Conservation (phyloP, 2,329 filamentous ascomycete genomes). For the Aplosporella prunicola region DNA sequence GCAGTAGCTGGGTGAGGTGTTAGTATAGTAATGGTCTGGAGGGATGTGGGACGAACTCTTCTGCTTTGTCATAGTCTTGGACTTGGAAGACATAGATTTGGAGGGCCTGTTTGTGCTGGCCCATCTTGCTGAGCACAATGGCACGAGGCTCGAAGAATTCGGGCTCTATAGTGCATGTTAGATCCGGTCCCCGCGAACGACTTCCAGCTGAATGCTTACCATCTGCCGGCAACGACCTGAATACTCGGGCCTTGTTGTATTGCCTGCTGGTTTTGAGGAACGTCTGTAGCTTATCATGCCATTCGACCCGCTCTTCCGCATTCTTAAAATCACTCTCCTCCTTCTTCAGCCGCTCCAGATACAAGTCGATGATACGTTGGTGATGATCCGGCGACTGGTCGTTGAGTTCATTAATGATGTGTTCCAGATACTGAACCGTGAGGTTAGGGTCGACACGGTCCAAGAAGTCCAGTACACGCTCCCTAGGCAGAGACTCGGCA, state of each 20-base stretch:
- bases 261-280: constrained; percentile 69
- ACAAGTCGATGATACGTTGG: constrained; percentile 68
- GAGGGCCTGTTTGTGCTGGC: constrained; percentile 88
- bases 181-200: constrained; percentile 9
- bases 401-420: constrained; percentile 78
- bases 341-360: constrained; percentile 44
- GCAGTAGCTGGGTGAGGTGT: constrained; percentile 55
- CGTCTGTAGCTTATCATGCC: constrained; percentile 57
- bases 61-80: constrained; percentile 75
- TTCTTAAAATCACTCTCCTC: constrained; percentile 18
- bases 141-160: constrained; percentile 84
- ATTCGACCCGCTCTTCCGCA: constrained; percentile 31
- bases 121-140: constrained; percentile 88
- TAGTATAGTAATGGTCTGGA: constrained; percentile 35
- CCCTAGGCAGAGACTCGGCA: constrained; percentile 76
- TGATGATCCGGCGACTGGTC: constrained; percentile 82
- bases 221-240: constrained; percentile 68
- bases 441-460: constrained; percentile 58
- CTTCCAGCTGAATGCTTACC: constrained; percentile 53
- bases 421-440: constrained; percentile 77
- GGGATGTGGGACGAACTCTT: constrained; percentile 52
- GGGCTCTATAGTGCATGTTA: constrained; percentile 65
- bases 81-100: constrained; percentile 97
- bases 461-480: constrained; percentile 66
- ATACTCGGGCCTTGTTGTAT: constrained; percentile 71